Evolutionary conservation across 2,329 filamentous ascomycete species (phyloP).

Genomic region (Nigrospora osmanthi): DNA sequence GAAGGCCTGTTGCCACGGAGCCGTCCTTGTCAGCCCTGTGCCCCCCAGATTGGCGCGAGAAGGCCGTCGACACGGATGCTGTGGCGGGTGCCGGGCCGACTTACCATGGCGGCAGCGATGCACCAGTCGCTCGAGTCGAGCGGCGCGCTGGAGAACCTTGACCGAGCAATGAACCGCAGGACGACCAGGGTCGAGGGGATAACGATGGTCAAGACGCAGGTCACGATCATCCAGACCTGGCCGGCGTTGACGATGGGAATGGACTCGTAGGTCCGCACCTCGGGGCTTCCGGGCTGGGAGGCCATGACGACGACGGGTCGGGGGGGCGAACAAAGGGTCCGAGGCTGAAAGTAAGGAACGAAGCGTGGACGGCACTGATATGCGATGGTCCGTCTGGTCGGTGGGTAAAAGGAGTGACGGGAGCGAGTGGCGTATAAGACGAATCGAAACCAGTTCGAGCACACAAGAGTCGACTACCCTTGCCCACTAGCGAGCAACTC

Average conservation of each 20-base stretch:
- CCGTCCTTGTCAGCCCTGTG: no score
- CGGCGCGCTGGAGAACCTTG: background rate
- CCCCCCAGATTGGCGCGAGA: background rate
- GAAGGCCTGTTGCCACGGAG: background rate
- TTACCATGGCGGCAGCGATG: slow-evolving; percentile 1
- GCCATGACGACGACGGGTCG: background rate
- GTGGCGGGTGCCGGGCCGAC: background rate
- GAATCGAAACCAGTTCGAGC: no score
- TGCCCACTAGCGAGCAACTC: no score
- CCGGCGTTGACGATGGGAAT: slow-evolving; percentile 4
- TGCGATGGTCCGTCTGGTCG: no score
- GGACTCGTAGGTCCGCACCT: background rate
- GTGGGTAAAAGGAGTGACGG: no score
- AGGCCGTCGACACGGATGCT: no score
- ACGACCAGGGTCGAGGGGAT: slow-evolving; percentile 1
- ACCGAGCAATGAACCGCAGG: slow-evolving; percentile 3
- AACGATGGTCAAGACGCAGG: background rate
- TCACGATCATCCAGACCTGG: slow-evolving; percentile 1
- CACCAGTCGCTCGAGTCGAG: slow-evolving; percentile 3
- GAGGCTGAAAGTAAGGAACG: no score
- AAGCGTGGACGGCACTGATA: no score
- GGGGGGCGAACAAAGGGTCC: no score
- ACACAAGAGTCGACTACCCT: no score
- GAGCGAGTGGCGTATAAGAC: no score
- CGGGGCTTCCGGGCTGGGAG: background rate